Percentiles rank a stretch among this genome's conserved stretches.
Conservation (phyloP, 1,284 basidiomycete species). For the Anthracocystis setariae region DNA sequence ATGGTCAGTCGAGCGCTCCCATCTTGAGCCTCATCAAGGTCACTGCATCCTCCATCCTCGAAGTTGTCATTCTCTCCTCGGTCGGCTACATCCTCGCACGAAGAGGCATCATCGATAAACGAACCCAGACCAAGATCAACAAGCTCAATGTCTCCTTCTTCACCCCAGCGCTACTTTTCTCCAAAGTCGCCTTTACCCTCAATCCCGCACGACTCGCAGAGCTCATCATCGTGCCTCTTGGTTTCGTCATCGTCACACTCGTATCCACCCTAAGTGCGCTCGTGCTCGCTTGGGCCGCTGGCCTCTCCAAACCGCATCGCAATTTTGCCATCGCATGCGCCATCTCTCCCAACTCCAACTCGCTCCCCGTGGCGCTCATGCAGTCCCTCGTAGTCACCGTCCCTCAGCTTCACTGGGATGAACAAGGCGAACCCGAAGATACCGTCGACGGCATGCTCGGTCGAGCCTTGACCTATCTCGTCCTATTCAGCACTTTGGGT, state of each 20-base stretch:
- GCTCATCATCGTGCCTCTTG: constrained; percentile 89
- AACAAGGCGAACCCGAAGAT: constrained; percentile 73
- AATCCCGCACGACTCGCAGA: constrained; percentile 80
- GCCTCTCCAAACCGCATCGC: constrained; percentile 66
- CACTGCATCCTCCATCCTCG: constrained; percentile 75
- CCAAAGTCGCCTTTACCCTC: constrained; percentile 83
- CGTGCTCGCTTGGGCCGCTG: constrained; percentile 59
- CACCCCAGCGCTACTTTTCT: constrained; percentile 90
- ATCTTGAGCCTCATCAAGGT: constrained; percentile 56
- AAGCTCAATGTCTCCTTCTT: constrained; percentile 84
- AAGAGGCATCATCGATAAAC: constrained; percentile 84
- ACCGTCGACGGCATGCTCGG: constrained; percentile 87
- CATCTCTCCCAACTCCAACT: constrained; percentile 79
- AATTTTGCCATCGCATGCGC: constrained; percentile 68
- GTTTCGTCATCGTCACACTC: constrained; percentile 73
- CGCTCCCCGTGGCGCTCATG: constrained; percentile 89
- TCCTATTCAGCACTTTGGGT: constrained; percentile 89
- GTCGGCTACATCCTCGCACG: constrained; percentile 85
- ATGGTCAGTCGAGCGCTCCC: constrained; percentile 46
- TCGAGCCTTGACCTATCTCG: constrained; percentile 88
- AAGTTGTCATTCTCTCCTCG: constrained; percentile 86
- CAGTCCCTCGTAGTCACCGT: constrained; percentile 87
- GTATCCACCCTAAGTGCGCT: constrained; percentile 66
- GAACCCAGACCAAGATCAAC: constrained; percentile 77
- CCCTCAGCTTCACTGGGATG: constrained; percentile 82